A percentile compares a stretch with the other conserved stretches of the same genome.
phyloP scores from a whole-genome alignment of 108 stramenopile species.

The Cyclotella distinguenda region DNA sequence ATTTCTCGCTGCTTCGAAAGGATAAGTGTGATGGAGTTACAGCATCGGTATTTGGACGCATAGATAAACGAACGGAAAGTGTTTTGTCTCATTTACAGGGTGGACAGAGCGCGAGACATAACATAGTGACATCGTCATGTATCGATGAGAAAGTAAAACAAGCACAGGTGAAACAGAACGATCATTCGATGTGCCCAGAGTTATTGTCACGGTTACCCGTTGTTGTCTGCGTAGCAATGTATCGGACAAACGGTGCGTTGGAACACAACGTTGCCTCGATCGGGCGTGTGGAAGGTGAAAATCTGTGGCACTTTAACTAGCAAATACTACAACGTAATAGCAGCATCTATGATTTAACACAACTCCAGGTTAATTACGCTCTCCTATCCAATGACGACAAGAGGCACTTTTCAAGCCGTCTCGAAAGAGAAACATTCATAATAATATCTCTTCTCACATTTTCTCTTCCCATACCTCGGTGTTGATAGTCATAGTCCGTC shows the following conservation, averaged over 20 bases:
- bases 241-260: conserved; percentile 79
- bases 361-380: not conserved
- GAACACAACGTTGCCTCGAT: conserved; percentile 76
- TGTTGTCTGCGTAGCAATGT: conserved; percentile 89
- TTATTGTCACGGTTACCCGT: conserved; percentile 66
- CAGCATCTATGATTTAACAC: not conserved
- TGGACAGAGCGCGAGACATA: not conserved
- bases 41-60: conserved; percentile 44
- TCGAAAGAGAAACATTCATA: not conserved
- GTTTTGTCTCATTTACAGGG: not conserved
- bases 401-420: not conserved
- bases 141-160: conserved; percentile 21
- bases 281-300: conserved; percentile 70
- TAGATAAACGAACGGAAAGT: conserved; percentile 52
- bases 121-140: no score
- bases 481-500: not conserved
- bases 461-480: conserved; percentile 1
- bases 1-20: conserved; percentile 70
- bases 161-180: not conserved
- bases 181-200: not conserved
- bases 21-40: conserved; percentile 9
- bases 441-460: not conserved
- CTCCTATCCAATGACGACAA: not conserved
- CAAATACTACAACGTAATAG: not conserved
- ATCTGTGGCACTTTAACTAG: conserved; percentile 82